Percentiles rank a stretch among this genome's conserved stretches.
These are phyloP conservation scores for Trichosporon inkin DNA, from an alignment of 1,284 basidiomycete species.

Conservation along the genomic window DNA sequence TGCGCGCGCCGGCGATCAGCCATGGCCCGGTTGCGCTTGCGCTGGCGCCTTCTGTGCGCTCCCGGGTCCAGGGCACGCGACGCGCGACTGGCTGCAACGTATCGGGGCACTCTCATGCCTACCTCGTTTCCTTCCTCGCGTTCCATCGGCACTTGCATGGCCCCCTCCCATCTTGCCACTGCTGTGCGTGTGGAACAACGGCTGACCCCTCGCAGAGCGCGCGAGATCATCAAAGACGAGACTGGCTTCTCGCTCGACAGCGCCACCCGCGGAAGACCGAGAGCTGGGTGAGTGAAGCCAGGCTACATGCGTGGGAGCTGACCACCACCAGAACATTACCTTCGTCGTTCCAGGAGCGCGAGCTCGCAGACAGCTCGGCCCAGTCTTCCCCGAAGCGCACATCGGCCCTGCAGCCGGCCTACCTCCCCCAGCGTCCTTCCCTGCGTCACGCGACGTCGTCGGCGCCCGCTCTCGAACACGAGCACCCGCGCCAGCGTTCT, in stretches of 20 bases:
- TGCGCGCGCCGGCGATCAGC: slow-evolving; percentile 3
- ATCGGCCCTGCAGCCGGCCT: slow-evolving; percentile 41
- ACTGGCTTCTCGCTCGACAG: slow-evolving; percentile 54
- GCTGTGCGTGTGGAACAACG: not conserved
- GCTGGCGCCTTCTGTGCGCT: not conserved
- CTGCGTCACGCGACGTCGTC: slow-evolving; percentile 71
- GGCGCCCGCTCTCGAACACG: slow-evolving; percentile 57
- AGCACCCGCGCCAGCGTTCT: slow-evolving; percentile 74
- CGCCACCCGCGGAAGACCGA: slow-evolving; percentile 41
- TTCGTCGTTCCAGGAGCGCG: slow-evolving; percentile 42
- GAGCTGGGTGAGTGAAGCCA: slow-evolving; percentile 45
- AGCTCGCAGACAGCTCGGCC: slow-evolving; percentile 1
- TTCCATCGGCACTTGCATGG: not conserved
- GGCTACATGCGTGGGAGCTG: slow-evolving; percentile 2
- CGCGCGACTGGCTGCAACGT: too few species aligned
- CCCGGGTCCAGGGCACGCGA: too few species aligned
- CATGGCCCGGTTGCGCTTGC: not conserved
- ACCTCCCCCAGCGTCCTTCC: slow-evolving; percentile 41
- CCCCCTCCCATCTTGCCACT: not conserved
- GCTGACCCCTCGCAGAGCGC: slow-evolving; percentile 57
- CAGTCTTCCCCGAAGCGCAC: slow-evolving; percentile 26
- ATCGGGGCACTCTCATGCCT: slow-evolving; percentile 10
- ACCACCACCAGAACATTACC: slow-evolving; percentile 42
- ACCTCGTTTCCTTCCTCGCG: not conserved
- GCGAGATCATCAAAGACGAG: slow-evolving; percentile 73